These are phyloP conservation scores for Gloeopeniophorella convolvens DNA, from an alignment of 768 basidiomycete species.

Conservation along the genomic window DNA sequence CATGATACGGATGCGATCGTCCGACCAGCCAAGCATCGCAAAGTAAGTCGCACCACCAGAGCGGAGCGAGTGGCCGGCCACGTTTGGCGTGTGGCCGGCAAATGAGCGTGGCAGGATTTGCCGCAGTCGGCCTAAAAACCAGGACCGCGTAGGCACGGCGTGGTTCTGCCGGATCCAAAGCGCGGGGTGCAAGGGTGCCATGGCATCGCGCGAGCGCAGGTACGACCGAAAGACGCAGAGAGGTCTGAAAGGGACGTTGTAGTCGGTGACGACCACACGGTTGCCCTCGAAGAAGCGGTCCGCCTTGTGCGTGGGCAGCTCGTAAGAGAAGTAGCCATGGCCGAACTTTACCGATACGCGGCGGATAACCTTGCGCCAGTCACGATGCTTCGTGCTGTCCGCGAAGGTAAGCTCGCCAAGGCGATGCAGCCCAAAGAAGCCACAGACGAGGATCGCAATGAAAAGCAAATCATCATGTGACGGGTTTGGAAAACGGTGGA, in stretches of 20 bases:
- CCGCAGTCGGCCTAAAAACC: too few relatives aligned
- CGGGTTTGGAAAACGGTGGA: background rate
- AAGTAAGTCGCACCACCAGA: too few relatives aligned
- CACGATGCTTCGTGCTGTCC: constrained; percentile 13
- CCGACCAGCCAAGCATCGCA: too few relatives aligned
- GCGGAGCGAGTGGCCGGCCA: too few relatives aligned
- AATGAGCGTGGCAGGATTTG: too few relatives aligned
- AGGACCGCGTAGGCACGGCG: too few relatives aligned
- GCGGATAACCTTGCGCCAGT: constrained; percentile 21
- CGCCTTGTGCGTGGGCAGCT: constrained; percentile 33
- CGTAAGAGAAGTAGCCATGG: constrained; percentile 11
- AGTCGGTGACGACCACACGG: constrained; percentile 7
- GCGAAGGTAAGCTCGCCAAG: constrained; percentile 27
- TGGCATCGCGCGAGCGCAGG: background rate
- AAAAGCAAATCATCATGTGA: constrained; percentile 26
- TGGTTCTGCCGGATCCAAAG: too few relatives aligned
- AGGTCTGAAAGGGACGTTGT: background rate
- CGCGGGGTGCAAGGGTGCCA: background rate
- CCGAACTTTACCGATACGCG: constrained; percentile 14
- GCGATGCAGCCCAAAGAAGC: constrained; percentile 24
- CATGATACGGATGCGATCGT: too few relatives aligned
- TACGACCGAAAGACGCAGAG: background rate
- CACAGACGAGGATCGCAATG: constrained; percentile 17
- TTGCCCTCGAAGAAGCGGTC: constrained; percentile 25
- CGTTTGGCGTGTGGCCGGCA: too few relatives aligned